Evolutionary conservation across 1,284 basidiomycete species (phyloP), one percentile per base, ranked within the genome.

Genomic region (Omphalotus olearius): DNA sequence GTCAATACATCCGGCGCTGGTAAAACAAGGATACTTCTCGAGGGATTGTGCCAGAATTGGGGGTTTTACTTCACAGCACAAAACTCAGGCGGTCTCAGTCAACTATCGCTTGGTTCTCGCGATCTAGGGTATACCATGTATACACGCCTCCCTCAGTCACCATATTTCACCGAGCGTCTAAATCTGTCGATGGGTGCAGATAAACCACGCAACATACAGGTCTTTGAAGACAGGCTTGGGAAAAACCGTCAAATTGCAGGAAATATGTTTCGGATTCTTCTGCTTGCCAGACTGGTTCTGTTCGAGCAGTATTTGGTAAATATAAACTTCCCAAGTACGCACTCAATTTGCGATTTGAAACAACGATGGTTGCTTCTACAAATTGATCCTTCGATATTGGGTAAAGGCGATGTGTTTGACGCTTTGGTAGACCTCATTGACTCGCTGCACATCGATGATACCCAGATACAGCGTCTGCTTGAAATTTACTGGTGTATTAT

Each of bases 61-160:
- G 55, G 55, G 6, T 28, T 56, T 3, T 56, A 56, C 18, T 42
- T 56, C 45, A 51, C 55, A 11, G 51, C 49, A 20, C n/a, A 43
- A 13, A 37, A 33, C 4, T 42, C 47, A 18, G 18, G 14, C 30
- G 11, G 17, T 25, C 17, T 42, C 14, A 48, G 48, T 9, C 52
- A 4, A 13, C 6, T 13, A 45, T 23, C 39, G 40, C 13, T 4
- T 30, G 28, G 13, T 10, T 16, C 30, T 25, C 20, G 28, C 40
- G 18, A 25, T 26, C 18, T 18, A 2, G 25, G 17, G 30, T 14
- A 45, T 45, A n/a, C 38, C 16, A 40, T n/a, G 2, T 18, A 18
- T 36, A 20, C 23, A 37, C 33, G 4, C 30, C 13, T 14, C n/a
- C 33, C 6, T 2, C 5, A 1, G 13, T n/a, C 45, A 10, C 47